phyloP scores from a whole-genome alignment of 805 yeast species.

The Clavispora carvajalis region DNA sequence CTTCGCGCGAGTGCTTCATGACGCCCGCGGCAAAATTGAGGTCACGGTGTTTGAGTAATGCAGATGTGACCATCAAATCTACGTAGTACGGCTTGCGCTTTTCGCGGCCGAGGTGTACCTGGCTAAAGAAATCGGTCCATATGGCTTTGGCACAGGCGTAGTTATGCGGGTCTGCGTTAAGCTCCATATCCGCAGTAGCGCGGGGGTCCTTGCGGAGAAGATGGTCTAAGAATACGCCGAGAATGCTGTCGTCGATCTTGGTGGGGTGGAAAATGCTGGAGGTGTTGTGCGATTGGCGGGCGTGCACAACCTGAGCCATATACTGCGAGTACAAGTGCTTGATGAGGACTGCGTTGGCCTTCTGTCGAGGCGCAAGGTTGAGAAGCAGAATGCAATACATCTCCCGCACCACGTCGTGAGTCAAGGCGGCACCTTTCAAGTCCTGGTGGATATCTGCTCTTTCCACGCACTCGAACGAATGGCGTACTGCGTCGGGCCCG shows the following conservation, averaged over 20 bases:
- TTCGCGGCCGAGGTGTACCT: constrained; percentile 9
- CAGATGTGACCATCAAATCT: constrained; percentile 28
- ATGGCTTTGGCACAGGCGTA: constrained; percentile 24
- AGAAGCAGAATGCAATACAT: constrained; percentile 22
- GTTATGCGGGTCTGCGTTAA: constrained; percentile 9
- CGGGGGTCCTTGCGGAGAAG: constrained; percentile 20
- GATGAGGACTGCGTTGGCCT: constrained; percentile 15
- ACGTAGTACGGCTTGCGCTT: constrained; percentile 19
- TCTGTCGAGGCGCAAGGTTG: constrained; percentile 11
- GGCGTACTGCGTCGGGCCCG: constrained; percentile 16
- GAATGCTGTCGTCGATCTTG: constrained; percentile 14
- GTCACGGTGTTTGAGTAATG: constrained; percentile 30
- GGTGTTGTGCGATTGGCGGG: constrained; percentile 2
- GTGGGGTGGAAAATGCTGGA: constrained; percentile 9
- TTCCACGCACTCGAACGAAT: constrained; percentile 15
- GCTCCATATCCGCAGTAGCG: constrained; percentile 11
- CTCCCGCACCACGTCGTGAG: constrained; percentile 16
- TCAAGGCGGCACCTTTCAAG: constrained; percentile 18
- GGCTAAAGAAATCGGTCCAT: constrained; percentile 17
- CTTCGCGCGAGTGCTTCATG: constrained; percentile 21
- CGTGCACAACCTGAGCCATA: constrained; percentile 4
- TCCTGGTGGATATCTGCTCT: constrained; percentile 28
- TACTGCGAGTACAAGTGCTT: constrained; percentile 20
- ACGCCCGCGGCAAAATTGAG: constrained; percentile 28
- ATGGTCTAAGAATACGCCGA: constrained; percentile 21